phyloP scores from a whole-genome alignment of 495 filamentous ascomycete species.

The Articulospora tetracladia region DNA sequence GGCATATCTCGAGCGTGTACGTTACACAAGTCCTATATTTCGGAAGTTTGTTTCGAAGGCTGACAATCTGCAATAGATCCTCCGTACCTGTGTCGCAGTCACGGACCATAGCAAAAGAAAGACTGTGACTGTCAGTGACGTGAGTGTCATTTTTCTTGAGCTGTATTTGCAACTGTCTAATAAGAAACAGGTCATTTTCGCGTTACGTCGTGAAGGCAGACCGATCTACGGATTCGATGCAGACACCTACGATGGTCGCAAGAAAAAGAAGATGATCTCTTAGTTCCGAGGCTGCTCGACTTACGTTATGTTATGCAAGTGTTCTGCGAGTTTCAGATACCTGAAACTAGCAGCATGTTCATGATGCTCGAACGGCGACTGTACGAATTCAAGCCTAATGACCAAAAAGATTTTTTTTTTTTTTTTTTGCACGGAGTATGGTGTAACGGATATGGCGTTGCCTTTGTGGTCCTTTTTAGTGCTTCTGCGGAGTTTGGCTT shows the following conservation, averaged over 20 bases:
- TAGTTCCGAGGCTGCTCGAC: too few species aligned
- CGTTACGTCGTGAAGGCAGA: slow-evolving; percentile 42
- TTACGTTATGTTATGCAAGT: too few species aligned
- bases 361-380: too few species aligned
- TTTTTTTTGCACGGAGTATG: too few species aligned
- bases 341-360: too few species aligned
- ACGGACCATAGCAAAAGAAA: slow-evolving; percentile 44
- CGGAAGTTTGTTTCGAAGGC: not conserved
- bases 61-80: slow-evolving; percentile 37
- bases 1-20: slow-evolving; percentile 48
- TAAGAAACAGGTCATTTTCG: slow-evolving; percentile 53
- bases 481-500: too few species aligned
- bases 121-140: slow-evolving; percentile 63
- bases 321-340: too few species aligned
- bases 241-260: not conserved
- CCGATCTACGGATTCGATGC: slow-evolving; percentile 48
- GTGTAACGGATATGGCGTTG: too few species aligned
- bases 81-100: slow-evolving; percentile 46
- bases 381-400: too few species aligned
- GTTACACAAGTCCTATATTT: not conserved
- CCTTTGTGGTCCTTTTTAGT: too few species aligned
- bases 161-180: slow-evolving; percentile 3
- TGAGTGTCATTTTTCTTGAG: slow-evolving; percentile 32
- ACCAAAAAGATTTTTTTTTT: too few species aligned
- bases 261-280: slow-evolving; percentile 4